These are phyloP conservation scores for Polyrhizophydium stewartii DNA, from an alignment of 371 early-diverging fungal genomes.

Conservation along the genomic window DNA sequence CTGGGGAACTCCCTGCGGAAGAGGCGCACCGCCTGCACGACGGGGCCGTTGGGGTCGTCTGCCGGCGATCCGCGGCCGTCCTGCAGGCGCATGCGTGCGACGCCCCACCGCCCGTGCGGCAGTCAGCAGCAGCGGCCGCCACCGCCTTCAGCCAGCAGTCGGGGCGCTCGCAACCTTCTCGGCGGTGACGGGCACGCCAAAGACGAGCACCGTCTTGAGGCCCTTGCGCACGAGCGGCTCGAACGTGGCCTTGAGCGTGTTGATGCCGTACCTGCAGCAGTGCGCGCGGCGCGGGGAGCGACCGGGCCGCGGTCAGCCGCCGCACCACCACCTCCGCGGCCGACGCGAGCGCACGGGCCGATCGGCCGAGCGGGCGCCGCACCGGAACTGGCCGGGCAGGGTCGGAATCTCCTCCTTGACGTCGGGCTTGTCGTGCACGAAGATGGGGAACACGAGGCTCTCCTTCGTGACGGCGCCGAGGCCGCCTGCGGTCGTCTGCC, in stretches of 20 bases:
- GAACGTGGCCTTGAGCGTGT: conserved; percentile 68
- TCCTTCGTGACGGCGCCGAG: conserved; percentile 53
- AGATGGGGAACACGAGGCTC: conserved; percentile 89
- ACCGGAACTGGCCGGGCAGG: conserved; percentile 85
- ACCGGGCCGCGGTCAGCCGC: no score
- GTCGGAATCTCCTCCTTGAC: conserved; percentile 71
- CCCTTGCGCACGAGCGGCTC: conserved; percentile 85
- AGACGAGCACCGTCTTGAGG: conserved; percentile 79
- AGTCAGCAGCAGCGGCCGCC: neutral
- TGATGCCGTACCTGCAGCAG: conserved; percentile 64
- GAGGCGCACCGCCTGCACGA: conserved; percentile 75
- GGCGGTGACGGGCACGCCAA: conserved; percentile 88
- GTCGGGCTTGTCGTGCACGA: conserved; percentile 79
- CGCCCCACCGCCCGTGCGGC: no score
- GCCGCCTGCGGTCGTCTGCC: conserved; percentile 56
- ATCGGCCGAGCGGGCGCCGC: neutral
- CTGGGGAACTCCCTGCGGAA: conserved; percentile 75
- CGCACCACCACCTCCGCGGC: neutral
- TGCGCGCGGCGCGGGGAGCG: neutral
- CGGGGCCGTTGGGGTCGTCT: conserved; percentile 83
- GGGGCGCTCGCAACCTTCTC: conserved; percentile 32
- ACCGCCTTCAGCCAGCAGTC: neutral
- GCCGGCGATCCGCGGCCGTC: conserved; percentile 77
- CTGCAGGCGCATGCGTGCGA: conserved; percentile 30
- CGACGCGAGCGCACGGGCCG: neutral